phyloP scores from a whole-genome alignment of 805 yeast genomes.

The Debaryomyces tyrocola region DNA sequence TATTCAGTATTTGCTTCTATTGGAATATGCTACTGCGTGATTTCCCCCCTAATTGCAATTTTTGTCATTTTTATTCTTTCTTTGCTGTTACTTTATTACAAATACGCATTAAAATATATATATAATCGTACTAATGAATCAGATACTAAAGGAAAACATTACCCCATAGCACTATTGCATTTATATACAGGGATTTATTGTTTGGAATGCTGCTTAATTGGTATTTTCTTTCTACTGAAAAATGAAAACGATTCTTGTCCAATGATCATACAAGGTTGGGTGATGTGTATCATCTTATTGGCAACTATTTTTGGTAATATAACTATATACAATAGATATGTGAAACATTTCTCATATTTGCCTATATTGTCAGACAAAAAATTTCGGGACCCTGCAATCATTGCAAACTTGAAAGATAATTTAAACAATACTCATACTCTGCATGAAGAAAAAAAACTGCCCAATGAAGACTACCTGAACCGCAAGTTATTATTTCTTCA shows the following conservation, averaged over 20 bases:
- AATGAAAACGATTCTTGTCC: slow-evolving; percentile 45
- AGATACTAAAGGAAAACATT: slow-evolving; percentile 69
- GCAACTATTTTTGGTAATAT: slow-evolving; percentile 59
- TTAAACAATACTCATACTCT: slow-evolving; percentile 1
- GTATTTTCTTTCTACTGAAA: slow-evolving; percentile 65
- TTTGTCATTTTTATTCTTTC: slow-evolving; percentile 57
- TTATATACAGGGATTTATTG: slow-evolving; percentile 81
- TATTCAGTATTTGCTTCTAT: slow-evolving; percentile 77
- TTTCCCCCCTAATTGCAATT: slow-evolving; percentile 74
- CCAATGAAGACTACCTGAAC: slow-evolving; percentile 17
- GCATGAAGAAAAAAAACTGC: slow-evolving; percentile 1
- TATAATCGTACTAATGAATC: slow-evolving; percentile 51
- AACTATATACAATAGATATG: slow-evolving; percentile 45
- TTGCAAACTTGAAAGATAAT: not conserved
- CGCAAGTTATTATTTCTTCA: slow-evolving; percentile 31
- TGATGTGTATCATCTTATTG: slow-evolving; percentile 52
- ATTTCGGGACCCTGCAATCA: slow-evolving; percentile 2
- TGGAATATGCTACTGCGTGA: slow-evolving; percentile 72
- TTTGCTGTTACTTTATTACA: slow-evolving; percentile 62
- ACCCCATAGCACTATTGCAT: slow-evolving; percentile 74
- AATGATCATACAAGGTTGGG: slow-evolving; percentile 48
- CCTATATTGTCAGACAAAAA: slow-evolving; percentile 26
- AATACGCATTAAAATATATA: slow-evolving; percentile 63
- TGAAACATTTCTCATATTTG: slow-evolving; percentile 25
- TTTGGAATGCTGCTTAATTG: slow-evolving; percentile 74